These are phyloP conservation scores for Sporothrix schenckii DNA, from an alignment of 2,329 filamentous ascomycete species.

Conservation along the genomic window DNA sequence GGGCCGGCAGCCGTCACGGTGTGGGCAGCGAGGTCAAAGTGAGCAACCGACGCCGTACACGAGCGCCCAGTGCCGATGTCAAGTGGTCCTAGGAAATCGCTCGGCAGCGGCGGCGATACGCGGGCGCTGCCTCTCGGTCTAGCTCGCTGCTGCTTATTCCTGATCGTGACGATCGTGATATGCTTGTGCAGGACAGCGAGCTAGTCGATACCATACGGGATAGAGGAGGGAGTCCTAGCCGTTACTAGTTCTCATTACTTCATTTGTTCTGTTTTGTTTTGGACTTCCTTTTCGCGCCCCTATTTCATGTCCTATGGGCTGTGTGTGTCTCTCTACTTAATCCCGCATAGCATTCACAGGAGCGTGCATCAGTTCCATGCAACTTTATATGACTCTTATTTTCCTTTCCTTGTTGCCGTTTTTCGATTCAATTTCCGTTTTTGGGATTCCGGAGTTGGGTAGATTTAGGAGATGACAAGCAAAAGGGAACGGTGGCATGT, in stretches of 20 bases:
- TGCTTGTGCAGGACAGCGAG: not conserved
- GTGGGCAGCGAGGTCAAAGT: slow-evolving; percentile 30
- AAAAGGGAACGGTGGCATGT: not conserved
- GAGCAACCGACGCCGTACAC: slow-evolving; percentile 31
- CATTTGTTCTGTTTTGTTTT: not conserved
- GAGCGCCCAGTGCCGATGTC: slow-evolving; percentile 35
- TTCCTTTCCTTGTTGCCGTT: not conserved
- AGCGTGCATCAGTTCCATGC: slow-evolving; percentile 8
- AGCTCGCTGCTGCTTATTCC: not conserved
- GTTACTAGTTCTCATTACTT: not conserved
- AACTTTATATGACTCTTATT: not conserved
- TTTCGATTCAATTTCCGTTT: not conserved
- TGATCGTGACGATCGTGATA: not conserved
- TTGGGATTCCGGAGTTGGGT: not conserved
- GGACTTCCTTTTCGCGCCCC: not conserved
- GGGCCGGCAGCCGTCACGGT: slow-evolving; percentile 15
- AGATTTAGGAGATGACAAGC: not conserved
- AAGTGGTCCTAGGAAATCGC: slow-evolving; percentile 35
- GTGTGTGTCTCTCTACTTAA: not conserved
- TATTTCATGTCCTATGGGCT: not conserved
- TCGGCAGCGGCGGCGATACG: slow-evolving; percentile 22
- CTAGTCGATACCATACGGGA: not conserved
- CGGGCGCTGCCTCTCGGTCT: not conserved
- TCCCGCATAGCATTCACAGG: slow-evolving; percentile 27
- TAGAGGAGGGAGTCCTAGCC: no score